Conservation (phyloP, 1,284 basidiomycete species). For the Irpex sp. region DNA sequence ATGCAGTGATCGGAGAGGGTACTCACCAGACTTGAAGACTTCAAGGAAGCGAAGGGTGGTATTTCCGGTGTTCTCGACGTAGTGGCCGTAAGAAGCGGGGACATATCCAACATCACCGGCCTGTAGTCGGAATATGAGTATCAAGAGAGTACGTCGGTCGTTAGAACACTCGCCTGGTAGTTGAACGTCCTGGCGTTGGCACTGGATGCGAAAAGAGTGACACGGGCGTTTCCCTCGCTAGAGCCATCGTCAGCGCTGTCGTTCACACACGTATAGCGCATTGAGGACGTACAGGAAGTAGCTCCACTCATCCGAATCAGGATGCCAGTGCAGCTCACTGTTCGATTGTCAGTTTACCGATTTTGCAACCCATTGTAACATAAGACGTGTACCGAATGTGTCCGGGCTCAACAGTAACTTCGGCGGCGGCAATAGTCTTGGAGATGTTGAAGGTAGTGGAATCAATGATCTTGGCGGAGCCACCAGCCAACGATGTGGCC, state of each 20-base stretch:
- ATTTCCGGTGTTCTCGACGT: conserved; percentile 67
- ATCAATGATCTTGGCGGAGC: conserved; percentile 59
- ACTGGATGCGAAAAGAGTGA: conserved; percentile 60
- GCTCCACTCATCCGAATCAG: conserved; percentile 62
- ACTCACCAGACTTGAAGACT: conserved; percentile 53
- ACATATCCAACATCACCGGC: conserved; percentile 66
- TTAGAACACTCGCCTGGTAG: conserved; percentile 38
- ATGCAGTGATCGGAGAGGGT: not conserved
- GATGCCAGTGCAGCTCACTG: conserved; percentile 60
- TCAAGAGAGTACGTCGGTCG: not conserved
- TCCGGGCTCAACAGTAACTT: conserved; percentile 61
- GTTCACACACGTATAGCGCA: not conserved
- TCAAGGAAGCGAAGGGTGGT: conserved; percentile 59
- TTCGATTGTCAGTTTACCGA: not conserved
- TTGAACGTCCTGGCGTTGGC: conserved; percentile 64
- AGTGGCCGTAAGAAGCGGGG: conserved; percentile 56
- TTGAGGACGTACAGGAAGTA: conserved; percentile 37
- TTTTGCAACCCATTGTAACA: not conserved
- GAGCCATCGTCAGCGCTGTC: conserved; percentile 1
- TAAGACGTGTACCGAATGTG: conserved; percentile 35
- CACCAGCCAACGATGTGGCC: conserved; percentile 48
- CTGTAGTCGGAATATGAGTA: conserved; percentile 19
- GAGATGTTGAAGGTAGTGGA: conserved; percentile 45
- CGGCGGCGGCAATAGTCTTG: conserved; percentile 56
- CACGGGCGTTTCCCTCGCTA: conserved; percentile 51